Conservation (phyloP, 164 flowering plant species). For the Saururus chinensis region DNA sequence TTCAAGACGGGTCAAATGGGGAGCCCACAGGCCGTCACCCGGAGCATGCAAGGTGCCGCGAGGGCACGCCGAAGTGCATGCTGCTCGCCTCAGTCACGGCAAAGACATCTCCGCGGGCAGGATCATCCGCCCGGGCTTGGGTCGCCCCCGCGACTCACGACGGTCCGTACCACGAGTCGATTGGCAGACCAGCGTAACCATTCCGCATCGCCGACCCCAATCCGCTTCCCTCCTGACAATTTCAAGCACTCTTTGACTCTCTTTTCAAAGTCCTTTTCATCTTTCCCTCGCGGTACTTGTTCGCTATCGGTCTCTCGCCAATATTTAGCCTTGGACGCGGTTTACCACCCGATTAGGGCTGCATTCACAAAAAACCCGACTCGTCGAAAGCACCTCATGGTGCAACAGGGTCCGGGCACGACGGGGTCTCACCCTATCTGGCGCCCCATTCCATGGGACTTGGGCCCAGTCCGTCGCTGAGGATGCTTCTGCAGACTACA, state of each 20-base stretch:
- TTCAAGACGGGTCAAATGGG: too few species aligned
- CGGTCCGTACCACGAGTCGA: background rate
- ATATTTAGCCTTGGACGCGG: too few species aligned
- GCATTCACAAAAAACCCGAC: constrained; percentile 10
- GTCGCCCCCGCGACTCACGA: background rate
- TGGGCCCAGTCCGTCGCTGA: too few species aligned
- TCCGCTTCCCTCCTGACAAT: too few species aligned
- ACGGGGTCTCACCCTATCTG: constrained; percentile 6
- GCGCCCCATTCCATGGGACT: constrained; percentile 7
- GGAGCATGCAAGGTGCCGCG: too few species aligned
- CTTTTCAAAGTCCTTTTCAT: too few species aligned
- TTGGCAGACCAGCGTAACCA: background rate
- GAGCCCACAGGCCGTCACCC: too few species aligned
- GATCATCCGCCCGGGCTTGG: background rate
- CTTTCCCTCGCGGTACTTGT: too few species aligned
- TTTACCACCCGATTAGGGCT: constrained; percentile 2
- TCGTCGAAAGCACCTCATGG: constrained; percentile 6
- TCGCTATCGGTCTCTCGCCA: too few species aligned
- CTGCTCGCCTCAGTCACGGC: background rate
- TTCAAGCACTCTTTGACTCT: too few species aligned
- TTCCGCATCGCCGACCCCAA: background rate
- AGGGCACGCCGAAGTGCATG: background rate
- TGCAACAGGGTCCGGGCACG: constrained; percentile 5
- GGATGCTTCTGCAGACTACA: too few species aligned
- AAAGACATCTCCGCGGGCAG: background rate